phyloP scores from a whole-genome alignment of 768 basidiomycete species.

The Rhizopogon roseolus region DNA sequence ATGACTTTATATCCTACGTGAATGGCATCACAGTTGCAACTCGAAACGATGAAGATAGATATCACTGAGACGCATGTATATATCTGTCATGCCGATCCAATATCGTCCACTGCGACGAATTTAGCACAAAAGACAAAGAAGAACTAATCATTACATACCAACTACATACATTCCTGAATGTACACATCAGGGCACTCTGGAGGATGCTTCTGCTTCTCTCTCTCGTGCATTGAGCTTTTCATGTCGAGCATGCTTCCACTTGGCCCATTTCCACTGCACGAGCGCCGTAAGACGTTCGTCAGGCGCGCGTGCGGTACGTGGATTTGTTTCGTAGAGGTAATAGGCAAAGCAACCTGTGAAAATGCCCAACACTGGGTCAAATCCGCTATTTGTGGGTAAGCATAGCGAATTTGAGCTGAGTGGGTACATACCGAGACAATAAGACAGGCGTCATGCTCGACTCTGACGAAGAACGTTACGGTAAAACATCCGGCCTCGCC shows the following conservation, averaged over 20 bases:
- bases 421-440: constrained; percentile 24
- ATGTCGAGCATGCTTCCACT: constrained; percentile 23
- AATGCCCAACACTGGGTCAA: constrained; percentile 72
- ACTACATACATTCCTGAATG: not conserved
- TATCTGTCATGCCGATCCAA: no score
- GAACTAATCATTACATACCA: not conserved
- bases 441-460: constrained; percentile 35
- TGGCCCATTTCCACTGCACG: constrained; percentile 63
- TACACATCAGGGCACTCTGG: not conserved
- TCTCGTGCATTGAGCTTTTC: constrained; percentile 5
- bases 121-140: not conserved
- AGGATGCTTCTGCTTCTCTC: constrained; percentile 1
- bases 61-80: no score
- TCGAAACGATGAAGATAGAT: not conserved
- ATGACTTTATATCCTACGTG: not conserved
- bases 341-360: constrained; percentile 78
- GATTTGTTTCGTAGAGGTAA: constrained; percentile 77
- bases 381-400: constrained; percentile 34
- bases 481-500: no score
- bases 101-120: not conserved
- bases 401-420: not conserved
- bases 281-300: constrained; percentile 54
- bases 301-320: constrained; percentile 57
- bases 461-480: no score
- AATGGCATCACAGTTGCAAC: no score